A percentile compares a stretch with the other conserved stretches of the same genome.
These are phyloP conservation scores for Nannochloropsis oceanica DNA, from an alignment of 108 stramenopile genomes.

Conservation along the genomic window DNA sequence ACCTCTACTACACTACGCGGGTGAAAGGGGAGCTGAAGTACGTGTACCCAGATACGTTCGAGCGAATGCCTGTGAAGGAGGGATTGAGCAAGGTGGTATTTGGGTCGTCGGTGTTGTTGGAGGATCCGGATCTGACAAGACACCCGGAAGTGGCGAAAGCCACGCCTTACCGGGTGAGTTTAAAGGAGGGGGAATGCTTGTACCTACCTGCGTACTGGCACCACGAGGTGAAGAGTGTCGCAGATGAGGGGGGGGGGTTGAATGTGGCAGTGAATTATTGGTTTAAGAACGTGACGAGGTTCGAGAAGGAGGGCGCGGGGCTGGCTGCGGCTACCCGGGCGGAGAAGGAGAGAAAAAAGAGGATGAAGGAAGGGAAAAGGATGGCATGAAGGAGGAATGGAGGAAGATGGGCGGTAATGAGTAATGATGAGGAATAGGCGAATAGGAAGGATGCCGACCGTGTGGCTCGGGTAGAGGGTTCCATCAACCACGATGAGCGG, in stretches of 20 bases:
- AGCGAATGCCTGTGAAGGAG: neutral
- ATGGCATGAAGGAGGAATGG: neutral
- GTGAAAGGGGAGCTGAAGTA: constrained; percentile 26
- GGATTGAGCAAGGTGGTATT: constrained; percentile 14
- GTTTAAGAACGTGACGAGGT: constrained; percentile 25
- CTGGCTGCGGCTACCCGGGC: neutral
- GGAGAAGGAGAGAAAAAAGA: neutral
- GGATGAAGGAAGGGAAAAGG: neutral
- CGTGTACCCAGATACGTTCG: constrained; percentile 7
- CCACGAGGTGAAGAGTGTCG: constrained; percentile 19
- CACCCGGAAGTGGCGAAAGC: neutral
- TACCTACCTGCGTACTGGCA: constrained; percentile 36
- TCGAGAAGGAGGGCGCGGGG: constrained; percentile 3
- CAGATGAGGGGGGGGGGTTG: constrained; percentile 1
- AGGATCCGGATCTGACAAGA: constrained; percentile 2
- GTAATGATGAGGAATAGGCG: too few relatives aligned
- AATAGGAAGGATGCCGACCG: too few relatives aligned
- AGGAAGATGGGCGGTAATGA: neutral
- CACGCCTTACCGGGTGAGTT: constrained; percentile 10
- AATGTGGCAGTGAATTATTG: constrained; percentile 38
- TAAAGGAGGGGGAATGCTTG: constrained; percentile 23
- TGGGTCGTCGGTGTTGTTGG: constrained; percentile 12
- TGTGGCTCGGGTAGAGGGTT: neutral
- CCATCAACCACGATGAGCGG: neutral
- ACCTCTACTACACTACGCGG: constrained; percentile 27